These are phyloP conservation scores for Talaromyces nanjingensis DNA, from an alignment of 495 filamentous ascomycete genomes.

Conservation along the genomic window DNA sequence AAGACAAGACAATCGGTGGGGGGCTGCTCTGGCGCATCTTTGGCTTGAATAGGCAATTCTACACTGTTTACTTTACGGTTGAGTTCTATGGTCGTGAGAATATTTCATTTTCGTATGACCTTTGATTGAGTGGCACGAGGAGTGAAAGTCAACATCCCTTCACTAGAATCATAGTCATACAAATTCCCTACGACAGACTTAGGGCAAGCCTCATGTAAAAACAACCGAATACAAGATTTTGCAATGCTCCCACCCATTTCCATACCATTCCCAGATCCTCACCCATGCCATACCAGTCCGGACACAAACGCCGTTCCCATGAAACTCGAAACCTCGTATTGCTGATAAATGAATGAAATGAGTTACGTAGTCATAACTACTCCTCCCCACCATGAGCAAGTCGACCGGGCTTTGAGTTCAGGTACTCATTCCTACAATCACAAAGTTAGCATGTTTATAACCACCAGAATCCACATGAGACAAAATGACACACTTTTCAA, in stretches of 20 bases:
- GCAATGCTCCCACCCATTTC: background rate
- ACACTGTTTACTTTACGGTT: background rate
- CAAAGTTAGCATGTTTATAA: background rate
- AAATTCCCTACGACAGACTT: background rate
- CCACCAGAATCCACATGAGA: background rate
- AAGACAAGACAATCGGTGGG: background rate
- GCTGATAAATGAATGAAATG: background rate
- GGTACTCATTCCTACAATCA: slow-evolving; percentile 68
- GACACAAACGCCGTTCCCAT: background rate
- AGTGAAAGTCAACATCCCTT: no score
- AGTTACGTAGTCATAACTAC: slow-evolving; percentile 21
- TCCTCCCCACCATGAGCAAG: slow-evolving; percentile 34
- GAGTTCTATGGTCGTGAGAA: no score
- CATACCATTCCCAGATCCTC: background rate
- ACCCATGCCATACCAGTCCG: background rate
- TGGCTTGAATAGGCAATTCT: background rate
- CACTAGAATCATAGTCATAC: background rate
- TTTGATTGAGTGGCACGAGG: no score
- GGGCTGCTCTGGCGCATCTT: background rate
- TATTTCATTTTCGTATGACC: background rate
- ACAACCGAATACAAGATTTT: background rate
- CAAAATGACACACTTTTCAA: slow-evolving; percentile 55
- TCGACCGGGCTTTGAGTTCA: slow-evolving; percentile 86
- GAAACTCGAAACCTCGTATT: background rate
- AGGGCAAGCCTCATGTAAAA: background rate